Percentiles rank a stretch among this genome's conserved stretches.
These are phyloP conservation scores for Myxozyma mucilagina DNA, from an alignment of 805 yeast genomes.

Conservation along the genomic window DNA sequence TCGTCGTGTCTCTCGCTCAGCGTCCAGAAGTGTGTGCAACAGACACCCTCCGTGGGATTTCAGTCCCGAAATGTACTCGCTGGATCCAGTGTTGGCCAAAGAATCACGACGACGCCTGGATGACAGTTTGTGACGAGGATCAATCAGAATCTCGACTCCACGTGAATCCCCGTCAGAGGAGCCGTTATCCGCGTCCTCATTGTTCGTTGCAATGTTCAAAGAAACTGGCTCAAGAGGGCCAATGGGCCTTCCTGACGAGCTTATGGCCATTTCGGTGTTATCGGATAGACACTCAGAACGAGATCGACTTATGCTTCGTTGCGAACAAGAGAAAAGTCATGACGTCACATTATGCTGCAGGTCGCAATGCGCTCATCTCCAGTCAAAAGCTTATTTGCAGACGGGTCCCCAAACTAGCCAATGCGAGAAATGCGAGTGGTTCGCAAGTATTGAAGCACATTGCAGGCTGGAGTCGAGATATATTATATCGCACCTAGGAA, in stretches of 20 bases:
- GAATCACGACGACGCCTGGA: conserved; percentile 27
- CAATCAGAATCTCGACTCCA: conserved; percentile 20
- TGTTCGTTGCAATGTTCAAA: background rate
- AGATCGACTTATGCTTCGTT: too few relatives aligned
- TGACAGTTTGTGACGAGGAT: conserved; percentile 7
- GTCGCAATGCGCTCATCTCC: too few relatives aligned
- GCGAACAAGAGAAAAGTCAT: too few relatives aligned
- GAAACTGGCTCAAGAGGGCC: conserved; percentile 5
- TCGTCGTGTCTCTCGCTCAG: conserved; percentile 25
- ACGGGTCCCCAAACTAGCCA: too few relatives aligned
- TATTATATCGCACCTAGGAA: too few relatives aligned
- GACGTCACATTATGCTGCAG: too few relatives aligned
- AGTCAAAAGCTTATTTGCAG: too few relatives aligned
- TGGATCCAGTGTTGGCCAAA: background rate
- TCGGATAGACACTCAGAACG: too few relatives aligned
- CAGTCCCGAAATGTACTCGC: conserved; percentile 4
- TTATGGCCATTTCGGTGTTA: too few relatives aligned
- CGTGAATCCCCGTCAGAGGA: conserved; percentile 7
- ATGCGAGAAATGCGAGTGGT: too few relatives aligned
- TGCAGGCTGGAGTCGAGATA: too few relatives aligned
- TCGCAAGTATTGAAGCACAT: too few relatives aligned
- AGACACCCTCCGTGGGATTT: conserved; percentile 22
- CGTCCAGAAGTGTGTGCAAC: conserved; percentile 24
- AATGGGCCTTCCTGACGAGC: background rate
- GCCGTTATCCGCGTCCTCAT: background rate